These are phyloP conservation scores for Penicillium hordei DNA, from an alignment of 2,329 filamentous ascomycete genomes.

Conservation along the genomic window DNA sequence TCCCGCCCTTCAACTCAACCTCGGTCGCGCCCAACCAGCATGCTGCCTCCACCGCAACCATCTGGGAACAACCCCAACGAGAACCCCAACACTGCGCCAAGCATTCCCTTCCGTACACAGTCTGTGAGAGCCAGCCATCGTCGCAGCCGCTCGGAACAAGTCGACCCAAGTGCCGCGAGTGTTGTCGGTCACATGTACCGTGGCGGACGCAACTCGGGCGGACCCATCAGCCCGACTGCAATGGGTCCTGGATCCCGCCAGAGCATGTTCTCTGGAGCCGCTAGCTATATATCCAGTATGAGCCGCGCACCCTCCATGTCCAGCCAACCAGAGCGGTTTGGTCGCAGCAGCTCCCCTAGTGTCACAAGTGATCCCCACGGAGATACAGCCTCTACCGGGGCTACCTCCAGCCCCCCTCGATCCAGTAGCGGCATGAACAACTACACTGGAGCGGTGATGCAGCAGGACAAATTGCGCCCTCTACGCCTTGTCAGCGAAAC, in stretches of 20 bases:
- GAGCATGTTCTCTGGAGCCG: constrained; percentile 41
- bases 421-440: constrained; percentile 68
- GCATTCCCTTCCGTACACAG: constrained; percentile 48
- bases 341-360: constrained; percentile 68
- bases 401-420: constrained; percentile 56
- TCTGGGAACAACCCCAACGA: constrained; percentile 43
- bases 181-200: constrained; percentile 91
- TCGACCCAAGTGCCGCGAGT: constrained; percentile 57
- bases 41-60: constrained; percentile 38
- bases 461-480: constrained; percentile 75
- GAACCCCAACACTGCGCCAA: constrained; percentile 50
- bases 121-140: constrained; percentile 46
- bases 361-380: constrained; percentile 51
- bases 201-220: constrained; percentile 58
- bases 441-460: constrained; percentile 64
- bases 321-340: constrained; percentile 47
- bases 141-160: constrained; percentile 52
- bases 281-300: constrained; percentile 54
- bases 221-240: constrained; percentile 56
- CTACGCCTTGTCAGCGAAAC: constrained; percentile 69
- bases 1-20: constrained; percentile 39
- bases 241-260: constrained; percentile 44
- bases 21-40: constrained; percentile 49
- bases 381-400: constrained; percentile 46
- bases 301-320: constrained; percentile 54